phyloP scores from a whole-genome alignment of 176 grass and related monocot genomes.

The Ampelocalamus luodianensis region DNA sequence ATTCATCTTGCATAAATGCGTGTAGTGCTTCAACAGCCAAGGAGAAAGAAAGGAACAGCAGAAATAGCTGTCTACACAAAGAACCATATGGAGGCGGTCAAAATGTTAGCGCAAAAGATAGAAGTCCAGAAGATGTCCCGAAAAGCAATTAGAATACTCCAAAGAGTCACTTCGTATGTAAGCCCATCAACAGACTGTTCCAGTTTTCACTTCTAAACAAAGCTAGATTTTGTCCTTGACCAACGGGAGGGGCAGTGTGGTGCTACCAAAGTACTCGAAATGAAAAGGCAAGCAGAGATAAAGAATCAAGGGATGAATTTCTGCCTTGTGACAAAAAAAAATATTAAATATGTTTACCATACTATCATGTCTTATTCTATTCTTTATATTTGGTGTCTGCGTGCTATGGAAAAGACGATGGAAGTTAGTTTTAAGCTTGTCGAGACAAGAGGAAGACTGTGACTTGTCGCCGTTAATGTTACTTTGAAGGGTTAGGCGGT shows the following conservation, averaged over 20 bases:
- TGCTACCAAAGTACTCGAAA: not conserved
- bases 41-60: conserved; percentile 95
- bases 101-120: conserved; percentile 23
- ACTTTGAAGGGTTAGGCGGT: not conserved
- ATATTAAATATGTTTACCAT: not conserved
- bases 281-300: conserved; percentile 3
- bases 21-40: conserved; percentile 95
- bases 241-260: not conserved
- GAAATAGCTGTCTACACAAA: conserved; percentile 96
- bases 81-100: conserved; percentile 43
- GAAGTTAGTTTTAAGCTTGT: not conserved
- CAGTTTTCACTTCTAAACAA: not conserved
- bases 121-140: not conserved
- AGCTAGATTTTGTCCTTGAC: not conserved
- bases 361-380: not conserved
- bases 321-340: not conserved
- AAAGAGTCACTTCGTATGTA: not conserved
- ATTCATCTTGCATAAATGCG: conserved; percentile 98
- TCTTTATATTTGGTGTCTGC: not conserved
- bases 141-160: not conserved
- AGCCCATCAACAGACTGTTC: not conserved
- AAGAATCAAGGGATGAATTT: conserved; percentile 20
- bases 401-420: not conserved
- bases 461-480: not conserved
- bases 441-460: not conserved